Base-by-base conservation (phyloP, 2,329 filamentous ascomycete species). In the Neonectria sp. region DNA sequence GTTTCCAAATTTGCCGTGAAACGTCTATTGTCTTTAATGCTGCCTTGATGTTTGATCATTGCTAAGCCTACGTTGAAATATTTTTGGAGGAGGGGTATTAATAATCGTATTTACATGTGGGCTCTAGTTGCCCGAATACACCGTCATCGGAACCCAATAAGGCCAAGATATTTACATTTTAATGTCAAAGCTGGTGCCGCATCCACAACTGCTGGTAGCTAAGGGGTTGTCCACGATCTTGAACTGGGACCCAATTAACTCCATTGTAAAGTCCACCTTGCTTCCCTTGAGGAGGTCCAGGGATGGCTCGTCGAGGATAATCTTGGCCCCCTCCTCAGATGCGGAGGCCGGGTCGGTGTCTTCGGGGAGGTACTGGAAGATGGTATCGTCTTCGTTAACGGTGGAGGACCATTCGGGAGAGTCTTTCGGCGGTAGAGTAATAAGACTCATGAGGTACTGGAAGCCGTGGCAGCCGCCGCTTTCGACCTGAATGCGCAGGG, bases 401-500 rank as follows among this genome's bases (percentile, higher is more conserved):
- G 78, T 71, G 2, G 82, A 76, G 7, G 79, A 74, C 73, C 76
- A 77, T 31, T 81, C 75, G 5, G 79, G 74, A 0, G 79, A 68
- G 17, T 79, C 78, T 53, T 79, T 74, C 6, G 78, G 68, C 0
- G 89, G 89, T 1, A 92, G 82, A 0, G 88, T 89, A 3, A 94
- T 92, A 4, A 98, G 87, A 17, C 91, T 93, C 93, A 99, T 97
- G 53, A 97, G 84, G 79, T 99, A 99, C 80, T 99, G 96, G 81
- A 99, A 99, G 56, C 96, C 96, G 82, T 99, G 96, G 80, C 96
- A 99, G 63, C 96, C 96, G 70, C 96, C 96, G 63, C 92, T 94
- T 78, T 97, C 95, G 65, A 99, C 95, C 68, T 93, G 92, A 72
- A 99, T 93, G 59, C 95, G 93, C n/a, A 99, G 88, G 27, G 95